These are phyloP conservation scores for Silene conica DNA, from an alignment of 148 eudicot genomes.

Conservation along the genomic window DNA sequence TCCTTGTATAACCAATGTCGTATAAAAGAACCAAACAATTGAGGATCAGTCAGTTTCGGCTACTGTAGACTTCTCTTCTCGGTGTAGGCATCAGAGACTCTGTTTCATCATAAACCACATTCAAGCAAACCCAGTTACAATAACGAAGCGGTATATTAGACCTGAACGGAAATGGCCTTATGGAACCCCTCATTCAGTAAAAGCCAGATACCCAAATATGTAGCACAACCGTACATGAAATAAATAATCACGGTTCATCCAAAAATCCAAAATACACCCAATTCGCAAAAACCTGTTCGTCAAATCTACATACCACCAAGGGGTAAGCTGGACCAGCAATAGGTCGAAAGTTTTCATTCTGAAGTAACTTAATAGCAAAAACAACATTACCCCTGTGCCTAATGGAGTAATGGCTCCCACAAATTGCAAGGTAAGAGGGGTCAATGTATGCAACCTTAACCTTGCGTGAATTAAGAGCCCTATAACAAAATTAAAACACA, in stretches of 20 bases:
- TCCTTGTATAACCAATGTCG: constrained; percentile 7
- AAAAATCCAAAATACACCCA: background rate
- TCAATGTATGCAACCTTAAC: too few species aligned
- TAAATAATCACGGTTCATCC: background rate
- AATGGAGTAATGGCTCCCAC: too few species aligned
- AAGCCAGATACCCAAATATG: background rate
- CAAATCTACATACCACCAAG: background rate
- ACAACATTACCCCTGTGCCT: too few species aligned
- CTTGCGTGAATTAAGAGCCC: background rate
- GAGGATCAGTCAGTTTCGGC: constrained; percentile 24
- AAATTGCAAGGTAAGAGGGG: too few species aligned
- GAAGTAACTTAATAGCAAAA: background rate
- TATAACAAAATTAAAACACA: background rate
- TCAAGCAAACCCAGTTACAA: background rate
- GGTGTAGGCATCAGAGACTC: constrained; percentile 32
- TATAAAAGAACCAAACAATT: background rate
- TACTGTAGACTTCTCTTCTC: constrained; percentile 37
- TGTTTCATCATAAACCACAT: constrained; percentile 21
- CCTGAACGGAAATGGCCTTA: background rate
- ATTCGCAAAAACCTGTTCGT: background rate
- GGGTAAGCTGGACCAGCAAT: background rate
- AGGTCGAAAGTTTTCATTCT: background rate
- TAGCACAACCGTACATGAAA: background rate
- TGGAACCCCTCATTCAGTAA: background rate
- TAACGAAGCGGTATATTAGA: background rate